phyloP scores from a whole-genome alignment of 768 basidiomycete species.

The Boletus fagicola region DNA sequence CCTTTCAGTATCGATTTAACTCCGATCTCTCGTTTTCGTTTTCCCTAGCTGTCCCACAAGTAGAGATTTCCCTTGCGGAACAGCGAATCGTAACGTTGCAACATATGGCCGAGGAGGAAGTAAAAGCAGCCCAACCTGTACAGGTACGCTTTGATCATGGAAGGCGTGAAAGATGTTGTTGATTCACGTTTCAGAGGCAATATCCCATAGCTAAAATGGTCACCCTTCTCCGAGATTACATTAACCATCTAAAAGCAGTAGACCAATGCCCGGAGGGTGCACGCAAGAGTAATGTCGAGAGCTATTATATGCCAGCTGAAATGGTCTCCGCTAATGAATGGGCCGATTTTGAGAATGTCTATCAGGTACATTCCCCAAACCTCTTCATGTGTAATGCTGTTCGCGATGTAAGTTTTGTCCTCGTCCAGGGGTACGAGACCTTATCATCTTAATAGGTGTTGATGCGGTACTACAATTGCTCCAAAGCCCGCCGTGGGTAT shows the following conservation, averaged over 20 bases:
- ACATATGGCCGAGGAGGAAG: conserved; percentile 17
- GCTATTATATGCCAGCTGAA: conserved; percentile 67
- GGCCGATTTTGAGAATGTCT: conserved; percentile 86
- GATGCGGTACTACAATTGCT: conserved; percentile 86
- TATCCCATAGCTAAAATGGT: conserved; percentile 49
- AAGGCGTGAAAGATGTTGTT: not conserved
- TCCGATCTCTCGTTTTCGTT: conserved; percentile 8
- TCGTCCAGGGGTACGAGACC: not conserved
- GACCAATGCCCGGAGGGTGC: conserved; percentile 36
- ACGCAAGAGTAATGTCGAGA: conserved; percentile 38
- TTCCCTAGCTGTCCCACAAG: conserved; percentile 53
- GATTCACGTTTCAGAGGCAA: conserved; percentile 21
- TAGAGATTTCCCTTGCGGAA: conserved; percentile 61
- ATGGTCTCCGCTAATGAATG: conserved; percentile 67
- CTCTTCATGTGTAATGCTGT: conserved; percentile 73
- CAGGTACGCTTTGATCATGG: conserved; percentile 15
- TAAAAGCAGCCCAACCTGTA: conserved; percentile 1
- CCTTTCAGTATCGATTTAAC: not conserved
- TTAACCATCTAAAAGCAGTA: conserved; percentile 48
- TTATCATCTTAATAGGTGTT: conserved; percentile 55
- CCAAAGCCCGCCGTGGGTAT: conserved; percentile 67
- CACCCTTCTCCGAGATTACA: conserved; percentile 58
- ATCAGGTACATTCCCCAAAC: conserved; percentile 85
- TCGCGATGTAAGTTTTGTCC: conserved; percentile 61
- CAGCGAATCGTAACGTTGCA: conserved; percentile 53